These are phyloP conservation scores for Austroboletus niveus DNA, from an alignment of 1,284 basidiomycete species.

Conservation along the genomic window DNA sequence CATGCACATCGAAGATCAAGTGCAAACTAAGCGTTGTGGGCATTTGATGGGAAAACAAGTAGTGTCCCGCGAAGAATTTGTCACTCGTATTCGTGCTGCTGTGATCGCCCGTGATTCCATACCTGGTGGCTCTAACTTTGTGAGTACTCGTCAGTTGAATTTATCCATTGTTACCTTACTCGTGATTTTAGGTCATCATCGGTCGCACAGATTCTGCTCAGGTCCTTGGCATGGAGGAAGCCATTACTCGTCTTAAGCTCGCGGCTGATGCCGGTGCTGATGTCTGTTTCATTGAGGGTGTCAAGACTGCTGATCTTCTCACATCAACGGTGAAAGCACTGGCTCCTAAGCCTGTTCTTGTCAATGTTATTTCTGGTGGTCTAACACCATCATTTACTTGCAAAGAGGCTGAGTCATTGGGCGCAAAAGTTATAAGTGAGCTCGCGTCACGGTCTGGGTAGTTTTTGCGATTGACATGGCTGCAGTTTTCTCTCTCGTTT, in stretches of 20 bases:
- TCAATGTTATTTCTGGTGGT: constrained; percentile 77
- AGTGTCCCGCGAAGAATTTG: constrained; percentile 70
- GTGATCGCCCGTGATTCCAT: constrained; percentile 69
- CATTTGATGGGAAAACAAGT: constrained; percentile 79
- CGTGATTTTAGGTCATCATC: constrained; percentile 59
- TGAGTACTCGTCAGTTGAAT: constrained; percentile 18
- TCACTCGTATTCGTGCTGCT: constrained; percentile 75
- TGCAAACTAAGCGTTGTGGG: constrained; percentile 80
- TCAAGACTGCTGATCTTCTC: constrained; percentile 66
- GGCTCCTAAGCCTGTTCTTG: constrained; percentile 71
- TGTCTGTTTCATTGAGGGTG: constrained; percentile 84
- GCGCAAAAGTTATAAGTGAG: constrained; percentile 76
- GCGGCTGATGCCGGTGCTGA: constrained; percentile 77
- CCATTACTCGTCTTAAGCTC: constrained; percentile 63
- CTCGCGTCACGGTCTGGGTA: neutral
- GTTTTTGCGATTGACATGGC: neutral
- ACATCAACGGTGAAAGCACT: constrained; percentile 62
- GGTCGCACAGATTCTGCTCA: constrained; percentile 83
- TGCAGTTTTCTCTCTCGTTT: constrained; percentile 65
- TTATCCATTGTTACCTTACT: neutral
- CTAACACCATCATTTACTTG: constrained; percentile 72
- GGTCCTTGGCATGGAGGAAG: constrained; percentile 80
- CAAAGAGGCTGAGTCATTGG: constrained; percentile 63
- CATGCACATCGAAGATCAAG: constrained; percentile 82
- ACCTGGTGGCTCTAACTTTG: constrained; percentile 71